Evolutionary conservation across 2,329 filamentous ascomycete species (phyloP), one percentile per base, ranked within the genome.

Genomic region (Penicillium frequentans): DNA sequence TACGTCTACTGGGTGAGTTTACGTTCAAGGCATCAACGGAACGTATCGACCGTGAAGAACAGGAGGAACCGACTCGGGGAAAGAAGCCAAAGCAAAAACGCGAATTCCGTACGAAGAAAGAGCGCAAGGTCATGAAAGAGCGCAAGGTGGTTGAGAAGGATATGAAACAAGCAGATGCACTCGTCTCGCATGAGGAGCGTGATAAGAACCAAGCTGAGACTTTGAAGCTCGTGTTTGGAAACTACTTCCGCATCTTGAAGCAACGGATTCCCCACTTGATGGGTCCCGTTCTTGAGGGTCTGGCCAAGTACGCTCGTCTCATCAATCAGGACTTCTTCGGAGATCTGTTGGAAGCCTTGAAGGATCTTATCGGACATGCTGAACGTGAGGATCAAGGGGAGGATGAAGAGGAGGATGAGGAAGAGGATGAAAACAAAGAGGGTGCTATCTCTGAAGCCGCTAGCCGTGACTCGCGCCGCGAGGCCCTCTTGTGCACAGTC

Each of bases 271-370:
- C 91, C 14, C 86, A 89, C 64, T 84, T 99, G 19, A 98, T 97
- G 91, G 95, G 95, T n/a, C 93, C 93, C 14, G 93, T 97, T 0
- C 84, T 99, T 5, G 95, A 98, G 78, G 95, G 95, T 27, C 80
- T 99, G 23, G 93, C 93, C 50, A 92, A 92, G 71, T 99, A 96
- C 71, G 88, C 93, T 3, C 95, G 97, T 72, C 83, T 99, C 58
- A 99, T 99, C 82, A 99, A 99, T 78, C 92, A 99, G 71, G 91
- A 99, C 72, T 98, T 99, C 80, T 99, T 99, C 68, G 95, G 93
- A 27, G 95, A 99, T 71, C 82, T 99, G 29, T 84, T 99, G 11
- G 95, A 98, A 76, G 93, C 92, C 0, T 81, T 99, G 39, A 96
- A 96, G 74, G 95, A 99, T 62, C 84, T 99, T 45, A 93, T 98